A percentile compares a stretch with the other conserved stretches of the same genome.
These are phyloP conservation scores for Aureobasidium sp. DNA, from an alignment of 2,329 filamentous ascomycete genomes.

Conservation along the genomic window DNA sequence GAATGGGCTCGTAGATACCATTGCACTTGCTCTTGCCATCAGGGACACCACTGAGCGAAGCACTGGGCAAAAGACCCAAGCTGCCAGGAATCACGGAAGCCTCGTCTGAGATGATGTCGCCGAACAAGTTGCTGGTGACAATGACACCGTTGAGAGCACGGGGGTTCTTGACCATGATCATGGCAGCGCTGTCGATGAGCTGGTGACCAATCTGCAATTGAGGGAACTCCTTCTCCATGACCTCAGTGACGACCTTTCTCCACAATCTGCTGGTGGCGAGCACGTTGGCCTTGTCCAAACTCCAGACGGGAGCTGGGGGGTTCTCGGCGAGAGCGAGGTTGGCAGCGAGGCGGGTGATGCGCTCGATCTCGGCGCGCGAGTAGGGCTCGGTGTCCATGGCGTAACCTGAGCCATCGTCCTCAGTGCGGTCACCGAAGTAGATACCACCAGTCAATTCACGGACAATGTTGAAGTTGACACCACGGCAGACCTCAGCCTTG, in stretches of 20 bases:
- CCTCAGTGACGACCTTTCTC: conserved; percentile 77
- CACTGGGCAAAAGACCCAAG: conserved; percentile 80
- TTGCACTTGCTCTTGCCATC: conserved; percentile 80
- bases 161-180: conserved; percentile 96
- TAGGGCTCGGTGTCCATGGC: conserved; percentile 86
- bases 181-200: conserved; percentile 91
- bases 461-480: conserved; percentile 86
- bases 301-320: conserved; percentile 73
- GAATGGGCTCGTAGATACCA: conserved; percentile 96
- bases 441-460: conserved; percentile 88
- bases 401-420: conserved; percentile 65
- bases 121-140: conserved; percentile 89
- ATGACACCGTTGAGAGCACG: conserved; percentile 80
- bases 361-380: conserved; percentile 76
- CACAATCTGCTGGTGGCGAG: conserved; percentile 84
- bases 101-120: conserved; percentile 94
- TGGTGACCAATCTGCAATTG: conserved; percentile 79
- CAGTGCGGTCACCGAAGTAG: conserved; percentile 87
- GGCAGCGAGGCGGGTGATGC: conserved; percentile 74
- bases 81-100: conserved; percentile 89
- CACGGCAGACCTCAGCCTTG: conserved; percentile 75
- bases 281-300: conserved; percentile 93
- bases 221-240: conserved; percentile 84
- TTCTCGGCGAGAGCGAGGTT: conserved; percentile 70
- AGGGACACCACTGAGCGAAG: conserved; percentile 77